A percentile compares a stretch with the other conserved stretches of the same genome.
These are phyloP conservation scores for Tetradesmus obliquus DNA, from an alignment of 139 green algal species.

Conservation along the genomic window DNA sequence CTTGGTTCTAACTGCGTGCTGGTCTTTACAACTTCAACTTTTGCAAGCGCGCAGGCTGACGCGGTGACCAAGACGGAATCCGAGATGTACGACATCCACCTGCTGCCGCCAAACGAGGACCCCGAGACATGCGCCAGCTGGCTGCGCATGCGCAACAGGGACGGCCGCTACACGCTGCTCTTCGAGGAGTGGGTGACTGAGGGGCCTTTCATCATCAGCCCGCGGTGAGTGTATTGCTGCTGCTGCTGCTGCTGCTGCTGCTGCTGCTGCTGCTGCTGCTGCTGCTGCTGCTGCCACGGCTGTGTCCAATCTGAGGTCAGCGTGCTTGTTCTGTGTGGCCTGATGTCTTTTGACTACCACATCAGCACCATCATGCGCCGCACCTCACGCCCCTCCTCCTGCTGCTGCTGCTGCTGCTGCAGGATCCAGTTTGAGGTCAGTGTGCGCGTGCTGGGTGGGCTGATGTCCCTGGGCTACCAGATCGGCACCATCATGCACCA, in stretches of 20 bases:
- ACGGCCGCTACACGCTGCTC: slow-evolving; percentile 97
- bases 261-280: slow-evolving; percentile 38
- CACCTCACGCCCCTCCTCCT: slow-evolving; percentile 24
- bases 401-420: slow-evolving; percentile 14
- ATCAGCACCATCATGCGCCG: slow-evolving; percentile 95
- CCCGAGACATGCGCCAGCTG: slow-evolving; percentile 94
- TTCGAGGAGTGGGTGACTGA: slow-evolving; percentile 99
- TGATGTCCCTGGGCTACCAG: slow-evolving; percentile 97
- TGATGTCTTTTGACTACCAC: slow-evolving; percentile 98
- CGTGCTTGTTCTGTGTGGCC: slow-evolving; percentile 93
- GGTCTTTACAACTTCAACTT: no score
- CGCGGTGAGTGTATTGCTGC: slow-evolving; percentile 47
- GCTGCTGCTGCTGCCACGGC: slow-evolving; percentile 37
- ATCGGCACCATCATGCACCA: slow-evolving; percentile 95
- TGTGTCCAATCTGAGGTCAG: slow-evolving; percentile 95
- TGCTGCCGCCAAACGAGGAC: slow-evolving; percentile 94
- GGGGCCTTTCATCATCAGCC: slow-evolving; percentile 95
- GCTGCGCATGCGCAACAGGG: slow-evolving; percentile 97
- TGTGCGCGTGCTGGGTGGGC: slow-evolving; percentile 93
- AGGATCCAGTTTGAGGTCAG: slow-evolving; percentile 95
- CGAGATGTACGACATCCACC: slow-evolving; percentile 91
- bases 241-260: neutral
- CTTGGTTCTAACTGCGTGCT: no score
- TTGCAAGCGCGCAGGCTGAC: neutral
- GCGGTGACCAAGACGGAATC: slow-evolving; percentile 33